These are phyloP conservation scores for Rhododendron ferrugineum DNA, from an alignment of 148 eudicot species.

Conservation along the genomic window DNA sequence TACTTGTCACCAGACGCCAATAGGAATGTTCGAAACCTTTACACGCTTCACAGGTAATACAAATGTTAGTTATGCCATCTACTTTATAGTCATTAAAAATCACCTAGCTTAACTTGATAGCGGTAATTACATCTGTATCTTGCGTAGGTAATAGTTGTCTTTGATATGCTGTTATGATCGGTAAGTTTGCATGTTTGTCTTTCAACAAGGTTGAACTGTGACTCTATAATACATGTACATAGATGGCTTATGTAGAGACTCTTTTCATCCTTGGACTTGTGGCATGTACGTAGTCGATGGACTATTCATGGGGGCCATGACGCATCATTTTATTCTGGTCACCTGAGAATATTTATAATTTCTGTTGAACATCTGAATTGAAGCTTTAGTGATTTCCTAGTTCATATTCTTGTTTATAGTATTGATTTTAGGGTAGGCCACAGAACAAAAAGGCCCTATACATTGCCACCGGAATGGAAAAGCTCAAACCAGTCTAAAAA, in stretches of 20 bases:
- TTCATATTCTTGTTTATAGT: neutral
- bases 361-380: constrained; percentile 6
- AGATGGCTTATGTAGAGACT: neutral
- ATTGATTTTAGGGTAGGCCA: no score
- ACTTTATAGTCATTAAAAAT: no score
- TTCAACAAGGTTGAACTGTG: neutral
- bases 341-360: neutral
- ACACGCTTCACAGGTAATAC: constrained; percentile 82
- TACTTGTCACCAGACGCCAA: constrained; percentile 92
- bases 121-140: no score
- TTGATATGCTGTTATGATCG: neutral
- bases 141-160: neutral
- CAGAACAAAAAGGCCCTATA: no score
- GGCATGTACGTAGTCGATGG: neutral
- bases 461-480: no score
- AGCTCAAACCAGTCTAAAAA: no score
- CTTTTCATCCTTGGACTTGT: neutral
- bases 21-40: constrained; percentile 73
- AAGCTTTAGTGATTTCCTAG: neutral
- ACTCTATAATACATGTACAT: neutral
- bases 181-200: neutral
- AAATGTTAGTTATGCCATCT: neutral
- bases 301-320: neutral
- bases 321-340: neutral
- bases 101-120: neutral